Base-by-base conservation (phyloP, 306 rosid genomes). In the Malus sieversii region DNA sequence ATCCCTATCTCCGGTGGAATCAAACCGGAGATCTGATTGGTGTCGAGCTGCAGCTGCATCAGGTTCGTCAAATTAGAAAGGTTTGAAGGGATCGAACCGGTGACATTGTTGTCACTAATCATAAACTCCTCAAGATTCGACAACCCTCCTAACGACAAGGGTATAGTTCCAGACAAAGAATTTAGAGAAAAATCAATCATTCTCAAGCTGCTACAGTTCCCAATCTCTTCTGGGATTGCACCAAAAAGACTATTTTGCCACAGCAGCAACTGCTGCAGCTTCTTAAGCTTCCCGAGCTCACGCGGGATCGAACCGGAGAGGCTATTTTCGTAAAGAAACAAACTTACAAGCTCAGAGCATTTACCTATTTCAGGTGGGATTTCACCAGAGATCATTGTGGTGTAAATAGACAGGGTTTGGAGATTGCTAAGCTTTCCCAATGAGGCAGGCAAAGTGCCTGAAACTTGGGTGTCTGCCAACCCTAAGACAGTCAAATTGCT, bases 321-420 rank as follows among this genome's bases (percentile, higher is more conserved):
- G 35, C 96, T 85, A 51, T 92, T 96, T 72, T 96, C 98, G 66
- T 92, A 96, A 5, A 96, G 86, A 69, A 86, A 96, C 83, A 96
- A 80, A 78, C 88, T 84, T 8, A 89, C 88, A 70, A 95, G 96
- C 77, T 90, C 97, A 74, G 97, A 90, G 79, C 97, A 95, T 80
- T 90, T 87, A 84, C 98, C 97, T 85, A 92, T 71, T 75, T 89
- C 97, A 1, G 83, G 59, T n/a, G 98, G 98, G 57, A 95, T 95
- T 58, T 90, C 98, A 67, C 97, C 96, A 48, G 97, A 92, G 58
- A 92, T 33, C 98, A 92, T 92, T 10, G 98, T 89, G 30, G 97
- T 95, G 76, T 95, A 95, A 45, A 95, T 87, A 11, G 97, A 92
- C 84, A 95, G 64, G 19, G 90, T 90, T 67, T 85, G 90, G 83